These are phyloP conservation scores for Quercus lobata DNA, from an alignment of 331 rosid genomes.

Conservation along the genomic window DNA sequence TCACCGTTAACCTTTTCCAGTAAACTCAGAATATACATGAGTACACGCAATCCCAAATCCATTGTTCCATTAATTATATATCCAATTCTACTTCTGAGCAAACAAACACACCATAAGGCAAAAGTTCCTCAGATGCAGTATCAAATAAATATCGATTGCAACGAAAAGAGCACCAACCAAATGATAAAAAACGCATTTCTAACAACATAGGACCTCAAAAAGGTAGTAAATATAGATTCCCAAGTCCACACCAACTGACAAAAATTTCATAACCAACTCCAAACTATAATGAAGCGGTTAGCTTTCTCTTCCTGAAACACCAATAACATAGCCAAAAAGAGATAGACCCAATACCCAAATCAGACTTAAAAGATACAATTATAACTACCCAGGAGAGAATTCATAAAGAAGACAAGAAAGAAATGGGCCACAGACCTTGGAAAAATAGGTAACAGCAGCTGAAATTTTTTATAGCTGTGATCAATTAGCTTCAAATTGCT, in stretches of 20 bases:
- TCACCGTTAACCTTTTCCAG: not conserved
- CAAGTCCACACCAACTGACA: slow-evolving; percentile 7
- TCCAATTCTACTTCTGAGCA: slow-evolving; percentile 10
- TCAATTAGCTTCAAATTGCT: slow-evolving; percentile 27
- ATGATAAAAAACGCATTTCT: slow-evolving; percentile 12
- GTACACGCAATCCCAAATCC: not conserved
- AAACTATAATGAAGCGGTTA: slow-evolving; percentile 10
- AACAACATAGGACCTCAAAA: slow-evolving; percentile 14
- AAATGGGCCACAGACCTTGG: slow-evolving; percentile 45
- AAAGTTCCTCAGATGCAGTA: slow-evolving; percentile 15
- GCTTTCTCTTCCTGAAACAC: not conserved
- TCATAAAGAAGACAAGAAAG: not conserved
- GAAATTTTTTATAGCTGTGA: not conserved
- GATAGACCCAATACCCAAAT: not conserved
- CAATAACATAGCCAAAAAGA: not conserved
- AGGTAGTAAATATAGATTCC: slow-evolving; percentile 14
- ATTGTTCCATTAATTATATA: slow-evolving; percentile 10
- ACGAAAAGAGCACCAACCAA: slow-evolving; percentile 14
- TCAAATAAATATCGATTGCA: slow-evolving; percentile 17
- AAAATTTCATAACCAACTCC: slow-evolving; percentile 10
- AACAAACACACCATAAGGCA: slow-evolving; percentile 19
- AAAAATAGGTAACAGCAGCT: not conserved
- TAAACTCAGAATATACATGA: slow-evolving; percentile 1
- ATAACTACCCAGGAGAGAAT: slow-evolving; percentile 6
- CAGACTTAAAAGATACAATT: not conserved